These are phyloP conservation scores for Warburgia ugandensis DNA, from an alignment of 164 flowering plant genomes.

Conservation along the genomic window DNA sequence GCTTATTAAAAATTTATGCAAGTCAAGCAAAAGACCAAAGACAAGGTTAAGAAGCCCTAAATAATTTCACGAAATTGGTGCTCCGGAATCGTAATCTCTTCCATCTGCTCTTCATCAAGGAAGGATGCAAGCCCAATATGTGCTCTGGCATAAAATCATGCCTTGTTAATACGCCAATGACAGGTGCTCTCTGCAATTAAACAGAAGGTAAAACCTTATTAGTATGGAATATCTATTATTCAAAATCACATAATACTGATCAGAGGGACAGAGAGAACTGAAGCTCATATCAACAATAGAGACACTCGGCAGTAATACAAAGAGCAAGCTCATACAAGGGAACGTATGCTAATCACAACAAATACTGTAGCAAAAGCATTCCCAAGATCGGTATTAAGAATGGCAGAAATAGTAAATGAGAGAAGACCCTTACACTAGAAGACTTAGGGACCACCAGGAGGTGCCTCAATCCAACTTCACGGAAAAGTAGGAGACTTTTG, in stretches of 20 bases:
- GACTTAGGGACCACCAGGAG: conserved; percentile 72
- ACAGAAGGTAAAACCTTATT: background rate
- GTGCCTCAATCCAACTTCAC: conserved; percentile 86
- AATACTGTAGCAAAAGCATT: background rate
- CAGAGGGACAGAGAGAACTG: too few relatives aligned
- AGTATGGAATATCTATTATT: too few relatives aligned
- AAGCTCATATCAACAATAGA: too few relatives aligned
- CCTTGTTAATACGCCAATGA: conserved; percentile 82
- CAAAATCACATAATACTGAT: too few relatives aligned
- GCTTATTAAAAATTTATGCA: background rate
- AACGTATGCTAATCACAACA: too few relatives aligned
- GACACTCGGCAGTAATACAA: too few relatives aligned
- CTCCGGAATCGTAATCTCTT: conserved; percentile 45
- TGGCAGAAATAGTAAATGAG: background rate
- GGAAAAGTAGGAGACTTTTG: conserved; percentile 73
- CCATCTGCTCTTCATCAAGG: conserved; percentile 48
- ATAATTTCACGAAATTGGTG: conserved; percentile 22
- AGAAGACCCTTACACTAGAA: conserved; percentile 44
- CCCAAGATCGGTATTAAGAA: background rate
- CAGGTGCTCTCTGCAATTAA: conserved; percentile 58
- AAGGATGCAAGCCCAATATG: conserved; percentile 57
- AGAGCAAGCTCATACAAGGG: too few relatives aligned
- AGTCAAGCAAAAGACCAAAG: too few relatives aligned
- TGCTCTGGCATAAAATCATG: conserved; percentile 93
- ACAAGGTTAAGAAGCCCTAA: background rate